Evolutionary conservation across 129 eudicot genomes (phyloP), one percentile per base, ranked within the genome.

Genomic region (Tagetes erecta): DNA sequence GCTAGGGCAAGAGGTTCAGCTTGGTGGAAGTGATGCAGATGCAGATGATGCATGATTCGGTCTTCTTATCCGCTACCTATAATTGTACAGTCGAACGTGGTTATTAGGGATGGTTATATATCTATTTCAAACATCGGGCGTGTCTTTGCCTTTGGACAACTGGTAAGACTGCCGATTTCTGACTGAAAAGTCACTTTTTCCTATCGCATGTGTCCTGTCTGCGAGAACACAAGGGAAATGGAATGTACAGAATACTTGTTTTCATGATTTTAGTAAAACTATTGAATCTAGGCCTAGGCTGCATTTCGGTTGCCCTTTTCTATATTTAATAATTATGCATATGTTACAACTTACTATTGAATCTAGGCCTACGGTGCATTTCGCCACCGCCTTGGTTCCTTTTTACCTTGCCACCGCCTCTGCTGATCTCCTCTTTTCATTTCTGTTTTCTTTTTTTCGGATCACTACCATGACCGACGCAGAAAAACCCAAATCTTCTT

Each of bases 21-120:
- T 74, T 53, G 77, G 74, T 49, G 97, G 83, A 74, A 84, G 90
- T 44, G 95, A 83, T 44, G 76, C 73, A 20, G 95, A 83, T 44
- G 76, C 73, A 20, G 97, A 88, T 12, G 97, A 88, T 11, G 83
- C 42, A 7, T 72, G 78, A 80, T 58, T 46, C 7, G 6, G 14
- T 70, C 66, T 68, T 41, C 41, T 58, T 13, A 58, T 33, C 66
- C 58, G 56, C 36, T 78, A 6, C 40, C 39, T 58, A 58, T 58
- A 55, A 9, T 5, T 78, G 78, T 78, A 78, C 72, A 78, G 82
- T 64, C 65, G 5, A 31, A 58, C 34, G 40, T 58, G 65, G 65
- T 33, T 33, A 33, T 10, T 58, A 58, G 65, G 65, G 40, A 14
- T 58, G 65, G 40, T 56, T 56, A 56, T 58, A 8, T 58, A 30